Base-by-base conservation (phyloP, 2,329 filamentous ascomycete species). In the Ascocoryne sarcoides region DNA sequence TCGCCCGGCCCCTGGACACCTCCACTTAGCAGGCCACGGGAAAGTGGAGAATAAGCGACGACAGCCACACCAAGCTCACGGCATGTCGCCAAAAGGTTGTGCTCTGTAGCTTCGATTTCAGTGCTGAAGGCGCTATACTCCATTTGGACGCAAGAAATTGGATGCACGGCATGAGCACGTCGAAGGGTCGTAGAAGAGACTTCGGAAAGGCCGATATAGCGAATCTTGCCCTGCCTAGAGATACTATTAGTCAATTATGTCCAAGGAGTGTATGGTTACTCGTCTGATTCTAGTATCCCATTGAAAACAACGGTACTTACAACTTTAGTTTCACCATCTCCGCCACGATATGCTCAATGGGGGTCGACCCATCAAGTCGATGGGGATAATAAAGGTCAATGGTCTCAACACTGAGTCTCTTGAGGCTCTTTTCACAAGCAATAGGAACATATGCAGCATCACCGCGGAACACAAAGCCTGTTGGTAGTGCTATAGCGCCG, bases 21-120 rank as follows among this genome's bases (percentile, higher is more conserved):
- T 3, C 75, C 74, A 0, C 71, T 69, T 17, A 82, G 52, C 44
- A 81, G 58, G 8, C 77, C 77, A 1, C 75, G 66, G 2, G 75
- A 75, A 2, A 82, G 65, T 2, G 77, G 77, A 12, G 67, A 70
- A 58, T 76, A 79, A 2, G 73, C 69, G 2, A 82, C 65, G 4
- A 75, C 60, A 1, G 72, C 62, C 2, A 76, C 62, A 1, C 75
- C 76, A 2, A 82, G 68, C 52, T 79, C 73, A n/a, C 70, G 66
- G 44, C 67, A 71, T 0, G 75, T 75, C 19, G 64, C 58, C 1
- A 80, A 60, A 2, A 82, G 59, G 16, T 66, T 55, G 1, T 65
- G 68, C 30, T 64, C 56, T 0, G 62, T 55, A 3, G 60, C 56
- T 53, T 84, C 79, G 45, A 83, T 75, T 28, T 76, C 70, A 21